Conservation (phyloP, 2,329 filamentous ascomycete species). For the Epichloe glyceriae region DNA sequence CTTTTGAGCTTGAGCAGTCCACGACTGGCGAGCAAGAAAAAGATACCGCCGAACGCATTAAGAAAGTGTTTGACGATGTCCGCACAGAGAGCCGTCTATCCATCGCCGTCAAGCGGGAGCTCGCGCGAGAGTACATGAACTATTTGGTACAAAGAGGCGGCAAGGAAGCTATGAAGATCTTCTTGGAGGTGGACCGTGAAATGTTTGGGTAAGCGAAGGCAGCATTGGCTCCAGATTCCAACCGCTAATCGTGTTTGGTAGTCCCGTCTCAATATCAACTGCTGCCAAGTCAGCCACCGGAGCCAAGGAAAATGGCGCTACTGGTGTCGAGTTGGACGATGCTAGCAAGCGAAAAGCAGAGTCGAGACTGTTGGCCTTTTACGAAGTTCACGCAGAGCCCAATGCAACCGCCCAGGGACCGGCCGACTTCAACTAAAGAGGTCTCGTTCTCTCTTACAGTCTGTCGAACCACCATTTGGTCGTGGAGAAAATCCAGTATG, state of each 20-base stretch:
- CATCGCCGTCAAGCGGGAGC: conserved; percentile 53
- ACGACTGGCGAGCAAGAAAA: conserved; percentile 50
- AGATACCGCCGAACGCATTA: conserved; percentile 60
- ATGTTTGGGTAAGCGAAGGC: conserved; percentile 58
- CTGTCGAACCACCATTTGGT: not conserved
- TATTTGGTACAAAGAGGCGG: conserved; percentile 75
- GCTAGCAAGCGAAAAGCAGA: conserved; percentile 38
- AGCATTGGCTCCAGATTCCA: not conserved
- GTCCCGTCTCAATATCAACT: conserved; percentile 12
- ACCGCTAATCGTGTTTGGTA: conserved; percentile 7
- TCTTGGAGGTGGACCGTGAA: conserved; percentile 69
- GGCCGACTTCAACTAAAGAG: conserved; percentile 35
- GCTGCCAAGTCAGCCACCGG: conserved; percentile 6
- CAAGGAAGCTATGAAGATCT: conserved; percentile 76
- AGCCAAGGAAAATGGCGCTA: conserved; percentile 33
- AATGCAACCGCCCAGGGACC: conserved; percentile 34
- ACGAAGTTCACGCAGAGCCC: conserved; percentile 36
- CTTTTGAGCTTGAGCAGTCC: conserved; percentile 79
- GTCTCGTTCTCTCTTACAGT: not conserved
- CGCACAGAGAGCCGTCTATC: conserved; percentile 60
- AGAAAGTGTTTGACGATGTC: conserved; percentile 66
- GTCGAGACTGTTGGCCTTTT: conserved; percentile 36
- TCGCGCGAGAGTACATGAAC: conserved; percentile 66
- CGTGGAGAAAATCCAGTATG: not conserved
- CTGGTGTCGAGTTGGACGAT: conserved; percentile 35